Base-by-base conservation (phyloP, 192 early-diverging fungal genomes). In the Rhizophagus prolifer region DNA sequence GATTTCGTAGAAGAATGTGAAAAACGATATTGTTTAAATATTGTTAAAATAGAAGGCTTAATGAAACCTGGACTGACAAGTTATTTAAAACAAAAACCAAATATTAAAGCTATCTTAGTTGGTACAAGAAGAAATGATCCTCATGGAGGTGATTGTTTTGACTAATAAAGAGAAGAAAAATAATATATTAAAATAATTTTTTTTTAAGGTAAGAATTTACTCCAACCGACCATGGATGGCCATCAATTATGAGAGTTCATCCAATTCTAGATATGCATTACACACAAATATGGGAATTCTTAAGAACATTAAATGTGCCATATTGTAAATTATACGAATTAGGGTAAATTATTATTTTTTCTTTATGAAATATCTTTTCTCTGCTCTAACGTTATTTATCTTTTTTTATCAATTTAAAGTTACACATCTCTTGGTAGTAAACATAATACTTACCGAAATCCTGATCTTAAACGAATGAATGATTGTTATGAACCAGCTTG, bases 181-280 rank as follows among this genome's bases (percentile, higher is more conserved):
- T 38, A 59, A 38, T 54, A 4, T 28, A 2, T 28, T 63, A 12
- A 59, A 1, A 9, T 13, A 41, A 47, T 41, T 28, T 30, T 16
- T n/a, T n/a, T n/a, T 30, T 6, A 13, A 86, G 85, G 79, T 58
- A 71, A n/a, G 77, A 85, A 44, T 93, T 92, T 81, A 85, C 87
- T 31, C 87, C 86, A 1, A 95, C 94, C 9, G 95, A 97, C 82
- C 80, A 82, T n/a, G 93, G 88, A 70, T 98, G 97, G 96, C 97
- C 97, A 31, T 78, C 83, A 58, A 89, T 95, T 75, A 94, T 96
- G 90, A 91, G 97, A 2, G 89, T 97, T 6, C 94, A 96, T 74
- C 95, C 97, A 7, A 91, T 98, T 19, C 81, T 98, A 21, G 92
- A 97, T 82, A 97, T 95, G 96, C 74, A 82, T 19, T 97, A 96